Evolutionary conservation across 768 basidiomycete species (phyloP), one percentile per base, ranked within the genome.

Genomic region (Suillus subluteus): DNA sequence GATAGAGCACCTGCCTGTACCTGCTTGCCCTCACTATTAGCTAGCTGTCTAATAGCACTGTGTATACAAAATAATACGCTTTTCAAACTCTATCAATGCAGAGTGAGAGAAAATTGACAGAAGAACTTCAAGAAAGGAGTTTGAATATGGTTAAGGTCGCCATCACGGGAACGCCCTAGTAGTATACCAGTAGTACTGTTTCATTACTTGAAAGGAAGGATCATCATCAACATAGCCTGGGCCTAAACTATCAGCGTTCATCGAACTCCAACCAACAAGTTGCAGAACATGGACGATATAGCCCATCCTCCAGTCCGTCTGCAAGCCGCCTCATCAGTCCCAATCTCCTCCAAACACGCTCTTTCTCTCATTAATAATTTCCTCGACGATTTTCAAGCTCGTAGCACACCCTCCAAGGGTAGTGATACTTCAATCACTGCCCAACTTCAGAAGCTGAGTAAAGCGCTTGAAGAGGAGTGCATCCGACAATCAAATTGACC

Each of bases 371-470:
- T 88, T 11, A 83, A 83, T 38, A 71, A 67, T 4, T 89, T 88
- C 67, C 68, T 88, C 54, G 76, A 79, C 32, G 82, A 87, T 62
- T 84, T 87, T 67, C 80, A 84, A 69, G 74, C 77, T 4, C 79
- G 85, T 23, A 82, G 81, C 62, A 77, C 81, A 4, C 79, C 82
- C 21, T 76, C 83, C 0, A 84, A 86, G 64, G 83, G 86, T 12
- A 82, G 83, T 4, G 86, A 86, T 67, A 81, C 82, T 0, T 82
- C 87, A 6, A 85, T 87, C 56, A 87, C 82, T 0, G 86, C 87
- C 6, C 88, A 88, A 71, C 78, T 89, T 26, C 82, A 85, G 72
- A 89, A 89, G 73, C 75, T 89, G 61, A 79, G 79, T 55, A 79
- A 80, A 62, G 86, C 87, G 5, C 72, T 88, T 66, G 85, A 87